Base-by-base conservation (phyloP, 1,284 basidiomycete species). In the Heterobasidion irregulare region DNA sequence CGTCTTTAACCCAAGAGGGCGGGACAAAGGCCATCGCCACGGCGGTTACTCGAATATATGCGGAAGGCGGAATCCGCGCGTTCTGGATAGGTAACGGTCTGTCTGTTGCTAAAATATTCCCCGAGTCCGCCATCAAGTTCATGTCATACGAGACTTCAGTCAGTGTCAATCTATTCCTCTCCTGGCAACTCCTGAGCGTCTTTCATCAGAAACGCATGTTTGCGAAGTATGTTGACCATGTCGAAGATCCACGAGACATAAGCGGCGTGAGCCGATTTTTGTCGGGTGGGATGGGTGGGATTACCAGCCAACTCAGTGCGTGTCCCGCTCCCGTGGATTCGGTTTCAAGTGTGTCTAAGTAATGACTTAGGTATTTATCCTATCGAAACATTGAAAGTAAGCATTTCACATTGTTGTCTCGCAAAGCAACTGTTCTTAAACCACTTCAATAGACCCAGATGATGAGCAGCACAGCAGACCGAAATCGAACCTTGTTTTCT, bases 81-180 rank as follows among this genome's bases (percentile, higher is more conserved):
- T 99, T 99, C 69, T 99, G 97, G 96, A 92, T 87, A 48, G 89
- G 89, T 13, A 91, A 92, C 64, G 89, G 86, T 36, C 72, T 89
- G 38, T 87, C 84, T 16, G 86, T 94, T 44, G 79, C 86, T 55
- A 99, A 99, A 75, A 98, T 99, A 62, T 91, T 98, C 63, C 96
- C 89, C 35, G 95, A 98, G 75, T 94, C 90, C 47, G 97, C 97
- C 16, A 98, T 99, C 80, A 99, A 98, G 72, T 99, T 99, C 73
- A 85, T 97, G 63, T 73, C 90, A 7, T 99, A 98, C 70, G 97
- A 99, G 72, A 91, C 92, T 59, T 85, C 91, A 54, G 90, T 92
- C 26, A 45, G 61, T 54, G 83, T 82, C 9, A 44, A 53, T 53
- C 56, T 61, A 34, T 52, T 38, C 34, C n/a, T 49, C n/a, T n/a